Percentiles rank a stretch among this genome's conserved stretches.
phyloP scores from a whole-genome alignment of 2,329 filamentous ascomycete species.

The Aspergillus persii region DNA sequence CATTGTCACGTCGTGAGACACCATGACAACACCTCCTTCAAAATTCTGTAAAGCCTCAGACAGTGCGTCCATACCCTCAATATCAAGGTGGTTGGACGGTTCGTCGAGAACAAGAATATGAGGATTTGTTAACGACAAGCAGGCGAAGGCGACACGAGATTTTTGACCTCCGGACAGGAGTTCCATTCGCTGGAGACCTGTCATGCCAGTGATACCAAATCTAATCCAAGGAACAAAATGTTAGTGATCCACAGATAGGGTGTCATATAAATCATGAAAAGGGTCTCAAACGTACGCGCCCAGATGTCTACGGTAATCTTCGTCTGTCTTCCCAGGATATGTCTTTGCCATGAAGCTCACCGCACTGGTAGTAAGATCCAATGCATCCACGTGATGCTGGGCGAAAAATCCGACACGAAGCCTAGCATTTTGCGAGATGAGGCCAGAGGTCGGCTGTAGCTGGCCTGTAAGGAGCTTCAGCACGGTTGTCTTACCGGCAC shows the following conservation, averaged over 20 bases:
- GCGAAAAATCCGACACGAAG: constrained; percentile 95
- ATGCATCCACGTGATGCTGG: constrained; percentile 94
- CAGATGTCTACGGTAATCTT: constrained; percentile 93
- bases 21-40: constrained; percentile 94
- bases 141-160: constrained; percentile 97
- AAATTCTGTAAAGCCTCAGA: constrained; percentile 80
- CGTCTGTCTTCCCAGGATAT: constrained; percentile 87
- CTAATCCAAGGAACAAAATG: constrained; percentile 18
- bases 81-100: constrained; percentile 97
- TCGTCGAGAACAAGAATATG: constrained; percentile 98
- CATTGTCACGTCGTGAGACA: constrained; percentile 99
- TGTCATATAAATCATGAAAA: not conserved
- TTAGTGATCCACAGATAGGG: not conserved
- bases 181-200: constrained; percentile 92
- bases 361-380: constrained; percentile 83
- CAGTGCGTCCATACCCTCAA: constrained; percentile 97
- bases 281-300: constrained; percentile 67
- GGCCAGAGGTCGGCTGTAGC: constrained; percentile 69
- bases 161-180: constrained; percentile 96
- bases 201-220: constrained; percentile 83
- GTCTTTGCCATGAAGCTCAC: constrained; percentile 95
- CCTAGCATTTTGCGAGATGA: constrained; percentile 85
- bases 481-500: constrained; percentile 97
- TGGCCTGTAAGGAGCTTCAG: constrained; percentile 93
- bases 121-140: constrained; percentile 85